phyloP scores from a whole-genome alignment of 257 asterid species.

The Plectranthus barbatus region DNA sequence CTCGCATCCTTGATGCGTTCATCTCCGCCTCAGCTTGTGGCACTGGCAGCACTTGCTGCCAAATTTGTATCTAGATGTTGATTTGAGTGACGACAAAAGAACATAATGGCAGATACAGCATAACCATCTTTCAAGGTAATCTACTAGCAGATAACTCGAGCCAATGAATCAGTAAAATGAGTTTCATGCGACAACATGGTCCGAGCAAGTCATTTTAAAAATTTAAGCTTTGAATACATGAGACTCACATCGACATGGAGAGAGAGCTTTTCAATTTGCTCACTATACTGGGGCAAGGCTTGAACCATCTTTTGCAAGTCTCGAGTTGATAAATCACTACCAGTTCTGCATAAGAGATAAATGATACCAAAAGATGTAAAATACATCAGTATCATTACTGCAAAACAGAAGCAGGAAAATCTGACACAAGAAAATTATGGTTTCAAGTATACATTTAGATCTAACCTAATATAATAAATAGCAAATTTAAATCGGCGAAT shows the following conservation, averaged over 20 bases:
- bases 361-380: constrained; percentile 1
- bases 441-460: neutral
- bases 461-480: neutral
- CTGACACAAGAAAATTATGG: neutral
- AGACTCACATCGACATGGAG: constrained; percentile 99
- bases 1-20: too few species aligned
- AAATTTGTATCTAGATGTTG: neutral
- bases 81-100: constrained; percentile 2
- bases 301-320: constrained; percentile 99
- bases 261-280: constrained; percentile 97
- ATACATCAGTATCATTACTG: neutral
- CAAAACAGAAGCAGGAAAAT: constrained; percentile 10
- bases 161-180: constrained; percentile 3
- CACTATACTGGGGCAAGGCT: constrained; percentile 98
- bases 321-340: constrained; percentile 81
- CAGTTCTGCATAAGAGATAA: constrained; percentile 43
- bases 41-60: neutral
- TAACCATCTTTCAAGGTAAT: constrained; percentile 1
- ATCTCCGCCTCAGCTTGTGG: too few species aligned
- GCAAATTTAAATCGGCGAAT: neutral
- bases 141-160: constrained; percentile 7
- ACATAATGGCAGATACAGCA: neutral
- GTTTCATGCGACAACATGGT: neutral
- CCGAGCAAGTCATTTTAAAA: neutral
- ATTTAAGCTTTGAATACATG: constrained; percentile 13